Base-by-base conservation (phyloP, 2,329 filamentous ascomycete genomes). In the Phyllosticta citrichinensis region DNA sequence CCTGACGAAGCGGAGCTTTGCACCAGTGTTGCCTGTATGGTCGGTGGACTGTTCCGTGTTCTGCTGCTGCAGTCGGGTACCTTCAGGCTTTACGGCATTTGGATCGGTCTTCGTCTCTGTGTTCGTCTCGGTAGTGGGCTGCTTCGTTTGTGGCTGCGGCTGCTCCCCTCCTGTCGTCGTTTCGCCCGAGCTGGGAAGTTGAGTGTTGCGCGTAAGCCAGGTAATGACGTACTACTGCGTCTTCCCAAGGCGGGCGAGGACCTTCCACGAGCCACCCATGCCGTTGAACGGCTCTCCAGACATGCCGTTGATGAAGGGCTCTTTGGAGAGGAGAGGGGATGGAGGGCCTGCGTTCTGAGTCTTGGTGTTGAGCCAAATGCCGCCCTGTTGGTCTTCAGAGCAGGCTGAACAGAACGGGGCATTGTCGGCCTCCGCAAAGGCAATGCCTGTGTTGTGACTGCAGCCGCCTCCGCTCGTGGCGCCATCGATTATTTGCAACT, bases 361-460 rank as follows among this genome's bases (percentile, higher is more conserved):
- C 40, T 47, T 47, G 40, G 40, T 47, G 17, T 47, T 47, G 40
- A 47, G 14, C 40, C 40, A 47, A 4, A 47, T 14, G 6, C 14
- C n/a, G 17, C 40, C 40, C 14, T 17, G 3, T n/a, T 47, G 40
- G 14, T 47, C 40, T n/a, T 47, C 40, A 5, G 40, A 17, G 17
- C 40, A 47, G 14, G 40, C 40, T 14, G 40, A 47, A 14, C 14
- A n/a, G 1, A n/a, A 86, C 4, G 83, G 83, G 17, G 79, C 74
- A 14, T 75, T 78, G 57, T 83, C 82, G 25, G 83, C 81, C 22
- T 79, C 81, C 68, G 84, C 83, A 59, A 86, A 80, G 8, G 81
- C 82, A 61, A 86, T 85, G 60, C 83, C 83, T 0, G 82, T 85
- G 72, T 86, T 86, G 76, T 86, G 82, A 4, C 79, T 83, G 74